These are phyloP conservation scores for Melaleuca alternifolia DNA, from an alignment of 345 rosid species.

Conservation along the genomic window DNA sequence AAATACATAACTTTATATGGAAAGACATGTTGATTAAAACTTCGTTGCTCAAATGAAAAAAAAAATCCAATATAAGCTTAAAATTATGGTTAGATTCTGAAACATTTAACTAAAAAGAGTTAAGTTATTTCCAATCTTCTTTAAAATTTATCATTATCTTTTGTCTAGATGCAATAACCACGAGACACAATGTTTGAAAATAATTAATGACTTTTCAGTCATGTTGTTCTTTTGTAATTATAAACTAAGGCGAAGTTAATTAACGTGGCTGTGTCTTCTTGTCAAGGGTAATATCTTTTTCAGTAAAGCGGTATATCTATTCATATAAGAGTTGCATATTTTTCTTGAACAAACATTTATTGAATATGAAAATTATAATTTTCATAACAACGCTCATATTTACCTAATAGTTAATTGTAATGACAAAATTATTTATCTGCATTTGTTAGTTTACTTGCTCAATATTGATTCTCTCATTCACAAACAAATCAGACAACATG, in stretches of 20 bases:
- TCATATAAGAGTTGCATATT: neutral
- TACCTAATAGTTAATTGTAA: neutral
- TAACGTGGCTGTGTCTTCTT: neutral
- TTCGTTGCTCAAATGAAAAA: neutral
- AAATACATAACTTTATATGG: neutral
- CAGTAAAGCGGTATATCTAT: neutral
- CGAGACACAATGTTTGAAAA: neutral
- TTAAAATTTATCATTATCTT: neutral
- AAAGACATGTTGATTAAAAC: neutral
- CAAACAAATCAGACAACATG: neutral
- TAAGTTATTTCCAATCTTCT: neutral
- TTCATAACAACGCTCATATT: neutral
- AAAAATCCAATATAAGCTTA: neutral
- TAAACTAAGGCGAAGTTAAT: neutral
- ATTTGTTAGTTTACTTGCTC: neutral
- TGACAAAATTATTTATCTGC: neutral
- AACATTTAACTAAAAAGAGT: too few relatives aligned
- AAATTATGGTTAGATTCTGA: neutral
- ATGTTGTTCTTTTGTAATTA: neutral
- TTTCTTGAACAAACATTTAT: neutral
- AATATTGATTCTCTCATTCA: neutral
- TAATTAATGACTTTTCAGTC: neutral
- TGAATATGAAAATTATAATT: neutral
- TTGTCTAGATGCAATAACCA: neutral
- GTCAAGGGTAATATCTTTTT: neutral